These are phyloP conservation scores for Lactarius deliciosus DNA, from an alignment of 768 basidiomycete genomes.

Conservation along the genomic window DNA sequence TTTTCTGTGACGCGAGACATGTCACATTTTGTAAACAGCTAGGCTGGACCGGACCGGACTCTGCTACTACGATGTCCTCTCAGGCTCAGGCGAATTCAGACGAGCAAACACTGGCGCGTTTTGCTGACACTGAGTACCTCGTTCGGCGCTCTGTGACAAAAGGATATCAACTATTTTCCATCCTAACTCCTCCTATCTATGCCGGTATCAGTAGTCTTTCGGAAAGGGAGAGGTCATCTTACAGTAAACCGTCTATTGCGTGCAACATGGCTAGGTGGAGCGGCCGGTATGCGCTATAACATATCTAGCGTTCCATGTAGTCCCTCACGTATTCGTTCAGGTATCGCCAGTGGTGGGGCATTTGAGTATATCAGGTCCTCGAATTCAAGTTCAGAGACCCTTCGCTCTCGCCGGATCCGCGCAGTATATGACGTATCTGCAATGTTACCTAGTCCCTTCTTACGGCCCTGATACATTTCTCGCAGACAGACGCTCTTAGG, in stretches of 20 bases:
- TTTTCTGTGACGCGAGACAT: slow-evolving; percentile 2
- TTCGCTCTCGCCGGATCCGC: slow-evolving; percentile 50
- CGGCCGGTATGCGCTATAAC: slow-evolving; percentile 45
- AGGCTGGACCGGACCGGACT: background rate
- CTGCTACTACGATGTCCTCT: slow-evolving; percentile 5
- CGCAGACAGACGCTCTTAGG: slow-evolving; percentile 56
- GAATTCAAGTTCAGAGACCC: slow-evolving; percentile 49
- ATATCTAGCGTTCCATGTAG: background rate
- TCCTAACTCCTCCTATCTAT: slow-evolving; percentile 64
- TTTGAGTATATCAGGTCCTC: slow-evolving; percentile 62
- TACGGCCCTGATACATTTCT: slow-evolving; percentile 11
- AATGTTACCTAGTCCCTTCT: background rate
- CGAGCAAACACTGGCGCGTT: slow-evolving; percentile 36
- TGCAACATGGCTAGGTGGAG: slow-evolving; percentile 71
- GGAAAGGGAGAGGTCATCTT: slow-evolving; percentile 55
- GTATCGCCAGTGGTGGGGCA: slow-evolving; percentile 51
- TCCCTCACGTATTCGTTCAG: slow-evolving; percentile 35
- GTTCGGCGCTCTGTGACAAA: slow-evolving; percentile 63
- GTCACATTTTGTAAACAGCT: slow-evolving; percentile 1
- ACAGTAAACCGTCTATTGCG: slow-evolving; percentile 63
- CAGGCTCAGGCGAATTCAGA: background rate
- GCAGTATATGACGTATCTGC: slow-evolving; percentile 57
- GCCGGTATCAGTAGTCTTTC: slow-evolving; percentile 49
- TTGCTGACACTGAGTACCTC: slow-evolving; percentile 63
- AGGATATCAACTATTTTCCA: slow-evolving; percentile 66